Conservation (phyloP, 2,329 filamentous ascomycete species). For the Helotiales sp. region DNA sequence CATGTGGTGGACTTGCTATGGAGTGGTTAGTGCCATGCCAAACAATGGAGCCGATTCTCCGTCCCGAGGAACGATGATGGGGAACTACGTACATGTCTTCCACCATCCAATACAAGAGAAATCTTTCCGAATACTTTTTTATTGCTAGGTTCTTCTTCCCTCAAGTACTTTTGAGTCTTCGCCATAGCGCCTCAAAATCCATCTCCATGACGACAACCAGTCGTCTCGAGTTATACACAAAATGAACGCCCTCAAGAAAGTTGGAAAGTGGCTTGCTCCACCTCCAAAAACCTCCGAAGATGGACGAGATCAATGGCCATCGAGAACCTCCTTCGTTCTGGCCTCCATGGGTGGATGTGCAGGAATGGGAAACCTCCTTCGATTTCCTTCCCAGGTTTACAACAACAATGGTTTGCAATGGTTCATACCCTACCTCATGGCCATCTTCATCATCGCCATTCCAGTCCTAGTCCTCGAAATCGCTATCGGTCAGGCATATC, state of each 20-base stretch:
- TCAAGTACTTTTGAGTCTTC: too few species aligned
- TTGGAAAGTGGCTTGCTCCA: slow-evolving; percentile 8
- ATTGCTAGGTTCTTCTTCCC: background rate
- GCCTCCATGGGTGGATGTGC: slow-evolving; percentile 9
- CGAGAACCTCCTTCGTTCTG: slow-evolving; percentile 6
- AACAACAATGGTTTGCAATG: slow-evolving; percentile 10
- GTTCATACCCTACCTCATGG: slow-evolving; percentile 11
- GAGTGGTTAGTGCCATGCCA: background rate
- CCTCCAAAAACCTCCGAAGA: slow-evolving; percentile 1
- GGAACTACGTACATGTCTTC: background rate
- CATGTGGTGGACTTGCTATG: background rate
- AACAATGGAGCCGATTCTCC: background rate
- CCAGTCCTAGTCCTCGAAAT: slow-evolving; percentile 10
- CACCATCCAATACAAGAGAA: background rate
- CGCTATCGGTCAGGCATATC: slow-evolving; percentile 10
- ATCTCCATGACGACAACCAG: background rate
- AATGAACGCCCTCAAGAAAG: slow-evolving; percentile 7
- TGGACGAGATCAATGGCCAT: slow-evolving; percentile 14
- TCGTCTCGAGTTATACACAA: background rate
- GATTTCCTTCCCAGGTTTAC: slow-evolving; percentile 9
- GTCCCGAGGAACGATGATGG: background rate
- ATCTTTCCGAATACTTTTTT: background rate
- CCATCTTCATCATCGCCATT: slow-evolving; percentile 10
- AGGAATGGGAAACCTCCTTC: slow-evolving; percentile 13
- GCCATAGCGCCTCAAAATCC: background rate